Conservation (phyloP, 441 rosid genomes). For the Sinapis alba region DNA sequence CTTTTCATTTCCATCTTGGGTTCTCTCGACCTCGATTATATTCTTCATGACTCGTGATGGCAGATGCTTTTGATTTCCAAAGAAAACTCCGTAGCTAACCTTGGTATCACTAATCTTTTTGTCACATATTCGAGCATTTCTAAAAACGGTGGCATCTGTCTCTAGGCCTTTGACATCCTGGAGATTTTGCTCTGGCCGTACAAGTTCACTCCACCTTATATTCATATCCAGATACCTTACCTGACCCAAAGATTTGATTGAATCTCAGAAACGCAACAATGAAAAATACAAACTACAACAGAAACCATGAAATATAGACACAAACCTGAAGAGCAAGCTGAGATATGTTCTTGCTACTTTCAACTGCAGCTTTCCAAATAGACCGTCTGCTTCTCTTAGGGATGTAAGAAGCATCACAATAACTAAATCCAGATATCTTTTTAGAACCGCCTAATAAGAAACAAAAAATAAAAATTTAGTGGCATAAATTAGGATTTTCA, state of each 20-base stretch:
- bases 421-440: slow-evolving; percentile 62
- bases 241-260: slow-evolving; percentile 49
- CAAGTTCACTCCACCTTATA: slow-evolving; percentile 89
- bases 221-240: slow-evolving; percentile 77
- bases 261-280: slow-evolving; percentile 27
- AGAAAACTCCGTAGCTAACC: slow-evolving; percentile 68
- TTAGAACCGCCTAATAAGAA: slow-evolving; percentile 52
- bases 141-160: slow-evolving; percentile 71
- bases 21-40: slow-evolving; percentile 56
- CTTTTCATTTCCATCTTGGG: slow-evolving; percentile 59
- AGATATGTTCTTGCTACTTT: slow-evolving; percentile 65
- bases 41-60: slow-evolving; percentile 92
- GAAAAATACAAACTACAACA: slow-evolving; percentile 16
- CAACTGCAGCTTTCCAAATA: slow-evolving; percentile 89
- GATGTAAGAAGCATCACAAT: slow-evolving; percentile 63
- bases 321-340: slow-evolving; percentile 93
- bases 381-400: slow-evolving; percentile 77
- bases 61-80: slow-evolving; percentile 86
- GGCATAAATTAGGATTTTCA: neutral
- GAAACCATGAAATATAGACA: slow-evolving; percentile 15
- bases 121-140: slow-evolving; percentile 75
- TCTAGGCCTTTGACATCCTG: slow-evolving; percentile 82
- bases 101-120: slow-evolving; percentile 62
- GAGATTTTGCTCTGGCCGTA: slow-evolving; percentile 69
- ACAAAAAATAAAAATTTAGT: neutral